Percentiles rank a stretch among this genome's conserved stretches.
phyloP scores from a whole-genome alignment of 2,329 filamentous ascomycete species.

The Trichoderma koningiopsis region DNA sequence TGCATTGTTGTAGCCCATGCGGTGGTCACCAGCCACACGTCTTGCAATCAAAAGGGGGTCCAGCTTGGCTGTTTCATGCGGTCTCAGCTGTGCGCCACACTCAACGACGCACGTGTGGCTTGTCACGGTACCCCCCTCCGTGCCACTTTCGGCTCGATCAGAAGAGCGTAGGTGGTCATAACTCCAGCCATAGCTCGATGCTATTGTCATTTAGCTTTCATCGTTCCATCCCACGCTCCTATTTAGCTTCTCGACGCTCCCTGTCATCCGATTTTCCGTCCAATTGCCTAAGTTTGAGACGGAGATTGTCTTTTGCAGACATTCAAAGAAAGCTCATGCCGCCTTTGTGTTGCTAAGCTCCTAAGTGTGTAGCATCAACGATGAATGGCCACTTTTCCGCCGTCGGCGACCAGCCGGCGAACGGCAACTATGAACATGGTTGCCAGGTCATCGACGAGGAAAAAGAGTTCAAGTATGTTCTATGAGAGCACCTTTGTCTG shows the following conservation, averaged over 20 bases:
- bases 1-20: neutral
- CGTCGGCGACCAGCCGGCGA: constrained; percentile 65
- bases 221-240: constrained; percentile 13
- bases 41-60: neutral
- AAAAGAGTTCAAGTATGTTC: constrained; percentile 90
- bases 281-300: constrained; percentile 4
- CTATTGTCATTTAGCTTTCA: neutral
- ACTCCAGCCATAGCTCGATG: constrained; percentile 13
- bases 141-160: constrained; percentile 25
- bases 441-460: constrained; percentile 92
- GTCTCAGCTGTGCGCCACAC: constrained; percentile 5
- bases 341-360: constrained; percentile 17
- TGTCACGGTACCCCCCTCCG: constrained; percentile 11
- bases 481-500: neutral
- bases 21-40: constrained; percentile 7
- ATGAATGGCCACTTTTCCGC: constrained; percentile 84
- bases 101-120: constrained; percentile 21
- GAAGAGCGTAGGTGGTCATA: constrained; percentile 26
- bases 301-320: neutral
- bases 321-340: constrained; percentile 20
- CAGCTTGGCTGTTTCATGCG: neutral
- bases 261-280: neutral
- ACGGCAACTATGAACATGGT: constrained; percentile 81
- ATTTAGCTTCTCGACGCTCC: constrained; percentile 8
- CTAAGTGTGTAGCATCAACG: constrained; percentile 33